phyloP scores from a whole-genome alignment of 1,139 yeast species.

The Saccharomycopsis crataegensis region DNA sequence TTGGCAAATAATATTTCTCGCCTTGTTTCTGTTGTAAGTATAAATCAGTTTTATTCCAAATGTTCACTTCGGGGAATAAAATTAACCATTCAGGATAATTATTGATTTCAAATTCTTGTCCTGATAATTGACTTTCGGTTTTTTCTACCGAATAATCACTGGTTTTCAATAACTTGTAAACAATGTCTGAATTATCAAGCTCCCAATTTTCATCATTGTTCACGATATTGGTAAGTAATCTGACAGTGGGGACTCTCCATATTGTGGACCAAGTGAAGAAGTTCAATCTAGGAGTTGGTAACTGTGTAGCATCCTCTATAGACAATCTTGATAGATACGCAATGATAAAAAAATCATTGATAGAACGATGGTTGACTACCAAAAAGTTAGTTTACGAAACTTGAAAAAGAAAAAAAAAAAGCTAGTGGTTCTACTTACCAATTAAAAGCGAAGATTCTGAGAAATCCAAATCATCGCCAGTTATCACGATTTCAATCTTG shows the following conservation, averaged over 20 bases:
- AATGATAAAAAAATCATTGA: conserved; percentile 27
- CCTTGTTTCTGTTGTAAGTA: conserved; percentile 44
- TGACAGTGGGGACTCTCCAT: conserved; percentile 48
- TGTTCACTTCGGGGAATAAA: conserved; percentile 69
- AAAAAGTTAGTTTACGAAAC: background rate
- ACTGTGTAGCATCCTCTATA: conserved; percentile 21
- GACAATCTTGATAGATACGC: conserved; percentile 24
- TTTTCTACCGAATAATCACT: conserved; percentile 1
- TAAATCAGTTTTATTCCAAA: conserved; percentile 42
- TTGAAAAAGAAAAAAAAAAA: background rate
- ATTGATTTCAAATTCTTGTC: conserved; percentile 3
- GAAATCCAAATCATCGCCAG: conserved; percentile 13
- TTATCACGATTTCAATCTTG: conserved; percentile 13
- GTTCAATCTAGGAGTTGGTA: conserved; percentile 23
- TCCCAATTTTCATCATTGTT: conserved; percentile 63
- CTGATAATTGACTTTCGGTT: background rate
- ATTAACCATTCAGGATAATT: conserved; percentile 38
- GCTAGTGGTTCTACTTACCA: background rate
- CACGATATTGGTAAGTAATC: conserved; percentile 35
- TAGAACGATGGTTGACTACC: conserved; percentile 23
- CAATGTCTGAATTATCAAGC: conserved; percentile 30
- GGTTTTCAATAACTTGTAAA: conserved; percentile 16
- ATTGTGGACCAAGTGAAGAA: conserved; percentile 57
- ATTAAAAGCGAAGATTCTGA: conserved; percentile 15
- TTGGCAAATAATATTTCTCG: conserved; percentile 46